Evolutionary conservation across 768 basidiomycete species (phyloP).

Genomic region (Lepiota brunneoincarnata): DNA sequence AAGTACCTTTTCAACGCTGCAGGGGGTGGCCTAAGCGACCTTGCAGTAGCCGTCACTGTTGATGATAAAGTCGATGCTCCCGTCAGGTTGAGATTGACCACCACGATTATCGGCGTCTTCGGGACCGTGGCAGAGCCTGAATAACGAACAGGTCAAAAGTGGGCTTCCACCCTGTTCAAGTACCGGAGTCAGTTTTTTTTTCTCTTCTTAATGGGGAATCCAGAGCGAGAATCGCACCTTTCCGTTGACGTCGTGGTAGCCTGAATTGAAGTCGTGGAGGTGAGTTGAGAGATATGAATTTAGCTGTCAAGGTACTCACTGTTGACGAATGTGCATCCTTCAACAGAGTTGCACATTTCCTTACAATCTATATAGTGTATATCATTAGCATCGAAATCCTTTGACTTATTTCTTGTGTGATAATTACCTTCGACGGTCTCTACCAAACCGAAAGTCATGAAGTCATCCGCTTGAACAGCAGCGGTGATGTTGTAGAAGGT

Average conservation of each 20-base stretch:
- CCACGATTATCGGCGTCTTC: constrained; percentile 28
- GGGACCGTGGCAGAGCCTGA: constrained; percentile 25
- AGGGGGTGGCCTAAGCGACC: constrained; percentile 10
- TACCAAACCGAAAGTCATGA: constrained; percentile 42
- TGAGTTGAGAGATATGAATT: neutral
- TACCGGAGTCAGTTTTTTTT: neutral
- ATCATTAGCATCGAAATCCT: neutral
- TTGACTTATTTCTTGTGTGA: neutral
- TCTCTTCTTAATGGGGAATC: neutral
- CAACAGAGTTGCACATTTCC: constrained; percentile 39
- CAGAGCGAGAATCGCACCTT: constrained; percentile 23
- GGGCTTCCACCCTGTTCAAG: constrained; percentile 29
- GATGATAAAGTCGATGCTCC: constrained; percentile 27
- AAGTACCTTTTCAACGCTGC: neutral
- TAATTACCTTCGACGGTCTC: constrained; percentile 38
- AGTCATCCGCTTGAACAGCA: constrained; percentile 41
- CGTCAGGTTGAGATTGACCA: constrained; percentile 33
- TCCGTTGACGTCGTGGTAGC: constrained; percentile 45
- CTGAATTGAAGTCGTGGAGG: constrained; percentile 18
- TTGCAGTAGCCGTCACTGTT: constrained; percentile 32
- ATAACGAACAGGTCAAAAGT: constrained; percentile 33
- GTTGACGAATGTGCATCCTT: constrained; percentile 40
- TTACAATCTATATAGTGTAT: constrained; percentile 32
- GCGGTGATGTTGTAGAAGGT: constrained; percentile 41
- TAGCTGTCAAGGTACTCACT: constrained; percentile 25